A percentile compares a stretch with the other conserved stretches of the same genome.
Evolutionary conservation across 257 asterid species (phyloP).

Genomic region (Hygrophila difformis): DNA sequence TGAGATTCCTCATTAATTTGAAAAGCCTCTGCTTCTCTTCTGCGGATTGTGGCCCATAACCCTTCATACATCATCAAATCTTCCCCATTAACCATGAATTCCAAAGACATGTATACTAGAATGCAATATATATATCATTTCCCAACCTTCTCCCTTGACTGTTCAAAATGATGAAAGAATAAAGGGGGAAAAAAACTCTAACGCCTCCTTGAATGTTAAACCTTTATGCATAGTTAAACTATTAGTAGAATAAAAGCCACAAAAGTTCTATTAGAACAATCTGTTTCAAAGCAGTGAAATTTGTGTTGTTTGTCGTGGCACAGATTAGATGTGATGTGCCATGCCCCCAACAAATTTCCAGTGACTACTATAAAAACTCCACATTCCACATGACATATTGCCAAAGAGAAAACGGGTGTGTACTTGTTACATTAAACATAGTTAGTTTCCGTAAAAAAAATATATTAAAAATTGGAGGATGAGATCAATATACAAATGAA

Average conservation of each 20-base stretch:
- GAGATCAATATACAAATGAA: not conserved
- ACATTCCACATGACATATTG: not conserved
- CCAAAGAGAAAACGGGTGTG: not conserved
- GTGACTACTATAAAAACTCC: constrained; percentile 1
- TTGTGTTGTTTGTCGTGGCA: no score
- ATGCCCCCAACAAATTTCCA: not conserved
- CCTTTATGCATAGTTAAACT: constrained; percentile 4
- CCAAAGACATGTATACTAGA: constrained; percentile 4
- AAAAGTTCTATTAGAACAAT: no score
- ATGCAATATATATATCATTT: constrained; percentile 4
- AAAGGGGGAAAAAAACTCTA: not conserved
- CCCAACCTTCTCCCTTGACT: not conserved
- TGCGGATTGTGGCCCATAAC: constrained; percentile 87
- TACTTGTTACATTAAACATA: not conserved
- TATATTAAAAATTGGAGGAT: not conserved
- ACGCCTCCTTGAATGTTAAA: constrained; percentile 5
- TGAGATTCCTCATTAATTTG: constrained; percentile 90
- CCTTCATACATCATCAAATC: constrained; percentile 40
- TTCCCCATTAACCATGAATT: constrained; percentile 16
- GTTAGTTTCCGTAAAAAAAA: not conserved
- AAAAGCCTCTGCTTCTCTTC: constrained; percentile 95
- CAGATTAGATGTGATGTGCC: constrained; percentile 1
- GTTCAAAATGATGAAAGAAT: not conserved
- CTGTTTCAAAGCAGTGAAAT: no score
- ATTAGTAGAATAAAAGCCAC: not conserved